A percentile compares a stretch with the other conserved stretches of the same genome.
Evolutionary conservation across 1,284 basidiomycete genomes (phyloP).

Genomic region (Pyrrhoderma lamaoense): DNA sequence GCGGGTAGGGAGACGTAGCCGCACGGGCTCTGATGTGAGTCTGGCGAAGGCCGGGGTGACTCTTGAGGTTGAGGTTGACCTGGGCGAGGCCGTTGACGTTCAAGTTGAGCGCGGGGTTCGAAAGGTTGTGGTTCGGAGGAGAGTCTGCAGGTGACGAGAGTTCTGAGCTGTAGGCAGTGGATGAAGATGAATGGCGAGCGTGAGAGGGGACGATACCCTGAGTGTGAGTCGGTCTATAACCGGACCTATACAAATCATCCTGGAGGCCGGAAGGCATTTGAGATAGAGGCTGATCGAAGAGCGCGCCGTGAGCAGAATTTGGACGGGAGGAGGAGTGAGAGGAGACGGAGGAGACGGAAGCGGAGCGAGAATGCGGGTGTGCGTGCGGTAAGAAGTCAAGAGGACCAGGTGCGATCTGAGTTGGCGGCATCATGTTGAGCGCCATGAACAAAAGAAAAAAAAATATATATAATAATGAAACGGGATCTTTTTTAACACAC

Average conservation of each 20-base stretch:
- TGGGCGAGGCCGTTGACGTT: slow-evolving; percentile 23
- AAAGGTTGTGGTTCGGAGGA: slow-evolving; percentile 62
- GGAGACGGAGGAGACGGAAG: slow-evolving; percentile 62
- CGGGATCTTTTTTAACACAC: slow-evolving; percentile 13
- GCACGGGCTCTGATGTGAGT: slow-evolving; percentile 42
- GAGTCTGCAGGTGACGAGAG: slow-evolving; percentile 49
- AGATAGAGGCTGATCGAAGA: slow-evolving; percentile 28
- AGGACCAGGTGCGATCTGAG: slow-evolving; percentile 50
- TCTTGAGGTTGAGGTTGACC: too few relatives aligned
- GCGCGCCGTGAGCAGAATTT: slow-evolving; percentile 59
- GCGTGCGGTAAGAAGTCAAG: slow-evolving; percentile 60
- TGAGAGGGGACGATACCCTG: slow-evolving; percentile 19
- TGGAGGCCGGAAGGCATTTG: slow-evolving; percentile 43
- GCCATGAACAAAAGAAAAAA: slow-evolving; percentile 19
- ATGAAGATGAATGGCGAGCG: slow-evolving; percentile 38
- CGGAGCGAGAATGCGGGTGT: slow-evolving; percentile 60
- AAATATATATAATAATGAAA: slow-evolving; percentile 21
- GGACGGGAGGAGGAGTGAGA: slow-evolving; percentile 66
- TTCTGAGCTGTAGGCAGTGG: slow-evolving; percentile 36
- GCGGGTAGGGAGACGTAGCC: slow-evolving; percentile 72
- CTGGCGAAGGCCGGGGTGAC: slow-evolving; percentile 50
- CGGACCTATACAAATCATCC: slow-evolving; percentile 36
- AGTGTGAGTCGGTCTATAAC: slow-evolving; percentile 13
- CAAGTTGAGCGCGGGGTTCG: slow-evolving; percentile 58
- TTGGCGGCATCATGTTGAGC: slow-evolving; percentile 29